These are phyloP conservation scores for Millerago galiae DNA, from an alignment of 805 yeast species.

Conservation along the genomic window DNA sequence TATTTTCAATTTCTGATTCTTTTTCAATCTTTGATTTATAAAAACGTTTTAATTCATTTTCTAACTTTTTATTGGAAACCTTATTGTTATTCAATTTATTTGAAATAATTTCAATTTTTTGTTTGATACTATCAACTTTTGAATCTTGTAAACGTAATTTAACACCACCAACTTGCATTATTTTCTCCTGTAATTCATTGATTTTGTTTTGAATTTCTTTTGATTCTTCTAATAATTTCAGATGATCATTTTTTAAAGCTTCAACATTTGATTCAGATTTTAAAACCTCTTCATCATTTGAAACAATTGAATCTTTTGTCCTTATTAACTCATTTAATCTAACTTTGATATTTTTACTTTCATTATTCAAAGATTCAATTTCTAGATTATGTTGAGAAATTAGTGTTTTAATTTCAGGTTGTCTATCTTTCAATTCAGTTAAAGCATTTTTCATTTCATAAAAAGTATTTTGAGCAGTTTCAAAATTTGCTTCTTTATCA, in stretches of 20 bases:
- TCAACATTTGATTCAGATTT: slow-evolving; percentile 28
- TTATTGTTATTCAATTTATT: slow-evolving; percentile 53
- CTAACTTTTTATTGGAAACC: slow-evolving; percentile 50
- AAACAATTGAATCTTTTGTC: slow-evolving; percentile 14
- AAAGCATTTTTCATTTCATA: slow-evolving; percentile 56
- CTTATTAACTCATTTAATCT: slow-evolving; percentile 34
- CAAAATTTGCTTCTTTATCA: slow-evolving; percentile 48
- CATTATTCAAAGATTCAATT: slow-evolving; percentile 51
- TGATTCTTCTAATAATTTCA: slow-evolving; percentile 45
- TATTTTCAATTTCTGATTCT: slow-evolving; percentile 37
- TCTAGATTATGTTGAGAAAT: slow-evolving; percentile 58
- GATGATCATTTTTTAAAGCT: slow-evolving; percentile 34
- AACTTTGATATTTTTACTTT: slow-evolving; percentile 39
- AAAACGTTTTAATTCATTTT: slow-evolving; percentile 55
- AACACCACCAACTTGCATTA: slow-evolving; percentile 90
- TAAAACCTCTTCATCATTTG: slow-evolving; percentile 33
- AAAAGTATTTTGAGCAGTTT: slow-evolving; percentile 41
- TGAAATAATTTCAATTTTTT: slow-evolving; percentile 53
- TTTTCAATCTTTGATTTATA: slow-evolving; percentile 36
- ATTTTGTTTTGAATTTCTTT: slow-evolving; percentile 51
- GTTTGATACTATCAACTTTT: slow-evolving; percentile 69
- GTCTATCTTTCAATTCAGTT: slow-evolving; percentile 50
- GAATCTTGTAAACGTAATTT: slow-evolving; percentile 72
- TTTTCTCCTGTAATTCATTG: slow-evolving; percentile 58
- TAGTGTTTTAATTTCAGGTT: slow-evolving; percentile 62